These are phyloP conservation scores for Kwoniella shivajii DNA, from an alignment of 1,284 basidiomycete species.

Conservation along the genomic window DNA sequence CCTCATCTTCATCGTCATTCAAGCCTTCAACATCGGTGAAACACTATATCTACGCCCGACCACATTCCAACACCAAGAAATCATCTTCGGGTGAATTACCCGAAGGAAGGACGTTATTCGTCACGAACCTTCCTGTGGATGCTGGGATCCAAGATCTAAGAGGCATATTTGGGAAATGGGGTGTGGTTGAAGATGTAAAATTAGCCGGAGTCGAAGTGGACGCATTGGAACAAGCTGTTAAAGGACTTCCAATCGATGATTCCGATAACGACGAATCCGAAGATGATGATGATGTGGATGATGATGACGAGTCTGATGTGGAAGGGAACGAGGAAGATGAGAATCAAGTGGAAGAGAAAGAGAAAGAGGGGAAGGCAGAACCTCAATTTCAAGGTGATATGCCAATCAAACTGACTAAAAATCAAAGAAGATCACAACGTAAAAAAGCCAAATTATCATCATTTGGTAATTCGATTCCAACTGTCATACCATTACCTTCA, in stretches of 20 bases:
- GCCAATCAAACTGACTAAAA: slow-evolving; percentile 40
- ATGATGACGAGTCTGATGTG: slow-evolving; percentile 34
- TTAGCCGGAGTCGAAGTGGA: slow-evolving; percentile 54
- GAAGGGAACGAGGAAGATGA: slow-evolving; percentile 55
- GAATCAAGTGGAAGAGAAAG: slow-evolving; percentile 52
- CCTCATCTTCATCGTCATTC: slow-evolving; percentile 24
- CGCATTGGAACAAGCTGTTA: slow-evolving; percentile 41
- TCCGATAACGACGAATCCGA: slow-evolving; percentile 40
- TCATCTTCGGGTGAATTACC: slow-evolving; percentile 59
- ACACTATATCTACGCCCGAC: slow-evolving; percentile 49
- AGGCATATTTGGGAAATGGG: slow-evolving; percentile 70
- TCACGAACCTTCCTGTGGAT: slow-evolving; percentile 83
- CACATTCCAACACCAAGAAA: slow-evolving; percentile 20
- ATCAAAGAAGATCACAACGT: slow-evolving; percentile 22
- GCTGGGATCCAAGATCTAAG: slow-evolving; percentile 74
- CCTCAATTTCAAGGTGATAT: slow-evolving; percentile 59
- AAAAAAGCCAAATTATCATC: slow-evolving; percentile 63
- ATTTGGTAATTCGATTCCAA: slow-evolving; percentile 52
- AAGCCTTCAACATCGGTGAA: slow-evolving; percentile 19
- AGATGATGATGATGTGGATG: slow-evolving; percentile 54
- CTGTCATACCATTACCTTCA: slow-evolving; percentile 37
- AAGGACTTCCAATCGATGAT: slow-evolving; percentile 30
- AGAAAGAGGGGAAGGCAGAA: slow-evolving; percentile 46
- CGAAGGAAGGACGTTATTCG: slow-evolving; percentile 74
- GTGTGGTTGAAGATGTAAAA: slow-evolving; percentile 72